A percentile compares a stretch with the other conserved stretches of the same genome.
These are phyloP conservation scores for Venturia pyrina DNA, from an alignment of 2,329 filamentous ascomycete genomes.

Conservation along the genomic window DNA sequence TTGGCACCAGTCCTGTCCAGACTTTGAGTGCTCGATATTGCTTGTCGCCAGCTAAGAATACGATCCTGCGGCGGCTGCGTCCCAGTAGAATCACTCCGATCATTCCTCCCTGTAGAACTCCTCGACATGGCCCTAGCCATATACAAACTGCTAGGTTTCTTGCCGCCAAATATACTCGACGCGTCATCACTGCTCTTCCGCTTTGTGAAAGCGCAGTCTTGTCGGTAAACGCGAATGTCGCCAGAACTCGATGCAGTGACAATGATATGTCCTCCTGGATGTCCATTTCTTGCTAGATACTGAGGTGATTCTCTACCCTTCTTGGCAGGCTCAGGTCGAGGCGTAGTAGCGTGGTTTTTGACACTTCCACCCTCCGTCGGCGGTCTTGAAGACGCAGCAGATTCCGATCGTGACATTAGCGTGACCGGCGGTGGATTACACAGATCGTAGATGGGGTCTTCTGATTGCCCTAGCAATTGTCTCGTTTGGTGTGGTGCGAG, in stretches of 20 bases:
- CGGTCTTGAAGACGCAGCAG: slow-evolving; percentile 39
- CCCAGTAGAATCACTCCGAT: slow-evolving; percentile 34
- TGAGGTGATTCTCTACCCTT: slow-evolving; percentile 54
- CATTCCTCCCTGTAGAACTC: slow-evolving; percentile 26
- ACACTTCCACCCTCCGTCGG: slow-evolving; percentile 31
- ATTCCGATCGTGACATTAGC: slow-evolving; percentile 64
- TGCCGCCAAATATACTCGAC: slow-evolving; percentile 18
- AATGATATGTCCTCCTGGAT: slow-evolving; percentile 79
- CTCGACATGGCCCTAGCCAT: slow-evolving; percentile 29
- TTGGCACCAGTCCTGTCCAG: slow-evolving; percentile 27
- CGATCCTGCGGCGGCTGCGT: slow-evolving; percentile 55
- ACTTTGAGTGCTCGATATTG: slow-evolving; percentile 43
- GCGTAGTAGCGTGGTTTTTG: slow-evolving; percentile 3
- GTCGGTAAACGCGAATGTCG: slow-evolving; percentile 85
- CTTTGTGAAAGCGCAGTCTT: slow-evolving; percentile 62
- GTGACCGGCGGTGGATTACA: slow-evolving; percentile 91
- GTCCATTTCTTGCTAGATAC: slow-evolving; percentile 65
- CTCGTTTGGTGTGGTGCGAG: slow-evolving; percentile 74
- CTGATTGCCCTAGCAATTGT: slow-evolving; percentile 66
- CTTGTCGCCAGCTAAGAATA: slow-evolving; percentile 81
- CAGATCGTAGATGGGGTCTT: slow-evolving; percentile 89
- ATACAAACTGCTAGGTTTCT: slow-evolving; percentile 40
- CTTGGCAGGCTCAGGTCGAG: slow-evolving; percentile 20
- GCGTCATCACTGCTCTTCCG: slow-evolving; percentile 1
- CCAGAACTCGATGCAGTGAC: slow-evolving; percentile 84